Conservation (phyloP, 1,284 basidiomycete genomes). For the Moniliella sp. region DNA sequence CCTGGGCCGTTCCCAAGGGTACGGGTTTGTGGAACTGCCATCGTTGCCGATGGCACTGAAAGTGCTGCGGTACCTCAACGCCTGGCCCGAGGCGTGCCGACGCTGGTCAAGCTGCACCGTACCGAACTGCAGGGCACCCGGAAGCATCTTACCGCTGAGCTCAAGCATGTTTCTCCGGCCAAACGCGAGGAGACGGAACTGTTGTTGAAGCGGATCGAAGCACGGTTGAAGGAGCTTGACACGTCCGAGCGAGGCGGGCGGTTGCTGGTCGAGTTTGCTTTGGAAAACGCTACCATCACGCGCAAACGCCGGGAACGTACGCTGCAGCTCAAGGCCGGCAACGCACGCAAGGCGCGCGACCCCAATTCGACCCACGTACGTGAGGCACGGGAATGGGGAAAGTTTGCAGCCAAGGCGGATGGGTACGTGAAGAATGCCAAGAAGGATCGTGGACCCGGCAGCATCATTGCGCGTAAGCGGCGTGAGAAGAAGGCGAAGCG, state of each 20-base stretch:
- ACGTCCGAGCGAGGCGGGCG: constrained; percentile 22
- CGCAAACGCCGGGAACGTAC: constrained; percentile 12
- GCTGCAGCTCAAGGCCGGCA: neutral
- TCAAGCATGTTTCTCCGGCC: constrained; percentile 9
- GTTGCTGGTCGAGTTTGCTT: constrained; percentile 27
- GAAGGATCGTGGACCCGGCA: too few species aligned
- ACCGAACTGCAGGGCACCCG: constrained; percentile 16
- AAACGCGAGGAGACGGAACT: constrained; percentile 17
- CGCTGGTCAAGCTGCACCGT: constrained; percentile 16
- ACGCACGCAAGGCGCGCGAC: too few species aligned
- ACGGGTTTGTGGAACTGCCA: constrained; percentile 81
- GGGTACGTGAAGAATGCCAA: too few species aligned
- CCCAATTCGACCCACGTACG: too few species aligned
- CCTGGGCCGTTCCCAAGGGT: constrained; percentile 63
- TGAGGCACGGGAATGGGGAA: too few species aligned
- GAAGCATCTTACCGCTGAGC: constrained; percentile 3
- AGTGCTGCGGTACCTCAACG: constrained; percentile 80
- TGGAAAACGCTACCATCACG: constrained; percentile 26
- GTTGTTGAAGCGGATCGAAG: constrained; percentile 9
- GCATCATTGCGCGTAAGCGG: too few species aligned
- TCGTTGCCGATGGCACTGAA: constrained; percentile 70
- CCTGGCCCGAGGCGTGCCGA: constrained; percentile 41
- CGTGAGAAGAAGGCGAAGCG: too few species aligned
- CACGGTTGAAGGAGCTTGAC: constrained; percentile 8
- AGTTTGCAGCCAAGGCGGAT: too few species aligned